These are phyloP conservation scores for Amaranthus tricolor DNA, from an alignment of 179 eudicot species.

Conservation along the genomic window DNA sequence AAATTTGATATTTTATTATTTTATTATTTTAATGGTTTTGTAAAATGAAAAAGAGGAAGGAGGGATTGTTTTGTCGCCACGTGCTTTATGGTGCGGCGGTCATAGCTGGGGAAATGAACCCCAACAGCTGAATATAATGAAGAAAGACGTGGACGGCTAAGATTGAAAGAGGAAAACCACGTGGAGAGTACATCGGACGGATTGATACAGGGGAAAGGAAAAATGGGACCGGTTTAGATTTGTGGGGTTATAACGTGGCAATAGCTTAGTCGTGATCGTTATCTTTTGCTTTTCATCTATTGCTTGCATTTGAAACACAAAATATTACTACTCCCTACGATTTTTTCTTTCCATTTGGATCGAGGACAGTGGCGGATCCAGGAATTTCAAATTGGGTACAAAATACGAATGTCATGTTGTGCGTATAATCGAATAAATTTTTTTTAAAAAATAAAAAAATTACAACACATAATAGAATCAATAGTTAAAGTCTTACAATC, in stretches of 20 bases:
- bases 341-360: too few relatives aligned
- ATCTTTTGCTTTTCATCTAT: conserved; percentile 25
- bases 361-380: too few relatives aligned
- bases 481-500: too few relatives aligned
- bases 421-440: too few relatives aligned
- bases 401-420: too few relatives aligned
- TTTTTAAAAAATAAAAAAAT: too few relatives aligned
- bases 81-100: conserved; percentile 34
- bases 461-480: too few relatives aligned
- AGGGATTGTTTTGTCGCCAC: conserved; percentile 8
- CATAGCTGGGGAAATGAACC: conserved; percentile 32
- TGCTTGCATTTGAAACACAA: conserved; percentile 6
- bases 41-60: background rate
- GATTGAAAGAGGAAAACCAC: conserved; percentile 23
- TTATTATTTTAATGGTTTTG: too few relatives aligned
- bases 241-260: conserved; percentile 31
- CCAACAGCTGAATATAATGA: conserved; percentile 18
- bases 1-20: conserved; percentile 5
- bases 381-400: too few relatives aligned
- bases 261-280: conserved; percentile 15
- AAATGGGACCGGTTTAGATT: conserved; percentile 28
- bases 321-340: background rate
- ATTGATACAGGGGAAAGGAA: background rate
- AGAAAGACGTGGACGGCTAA: conserved; percentile 30
- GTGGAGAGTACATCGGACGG: conserved; percentile 25